Conservation (phyloP, 2,329 filamentous ascomycete genomes). For the Exophiala spinifera region DNA sequence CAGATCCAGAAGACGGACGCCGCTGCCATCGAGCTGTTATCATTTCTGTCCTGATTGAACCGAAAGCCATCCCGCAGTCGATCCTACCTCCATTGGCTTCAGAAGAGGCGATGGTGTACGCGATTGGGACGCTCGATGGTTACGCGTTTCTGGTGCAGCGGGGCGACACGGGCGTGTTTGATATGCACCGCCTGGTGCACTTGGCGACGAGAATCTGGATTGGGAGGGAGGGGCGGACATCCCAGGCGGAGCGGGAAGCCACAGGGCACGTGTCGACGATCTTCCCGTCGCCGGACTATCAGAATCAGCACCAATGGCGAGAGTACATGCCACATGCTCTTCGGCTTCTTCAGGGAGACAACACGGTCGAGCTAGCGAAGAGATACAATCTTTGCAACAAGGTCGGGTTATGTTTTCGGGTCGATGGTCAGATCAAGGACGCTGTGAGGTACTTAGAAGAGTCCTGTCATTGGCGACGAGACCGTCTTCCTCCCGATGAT, state of each 20-base stretch:
- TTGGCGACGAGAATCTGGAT: constrained; percentile 37
- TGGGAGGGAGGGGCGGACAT: constrained; percentile 21
- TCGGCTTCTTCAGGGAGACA: no score
- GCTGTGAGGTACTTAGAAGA: no score
- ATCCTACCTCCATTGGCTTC: constrained; percentile 32
- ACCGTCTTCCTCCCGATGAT: no score
- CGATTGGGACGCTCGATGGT: constrained; percentile 33
- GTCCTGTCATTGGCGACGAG: no score
- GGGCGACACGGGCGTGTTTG: constrained; percentile 1
- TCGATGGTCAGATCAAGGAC: no score
- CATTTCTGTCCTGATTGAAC: constrained; percentile 36
- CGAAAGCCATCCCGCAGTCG: constrained; percentile 34
- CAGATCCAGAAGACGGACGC: constrained; percentile 33
- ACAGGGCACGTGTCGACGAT: constrained; percentile 28
- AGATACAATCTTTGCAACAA: no score
- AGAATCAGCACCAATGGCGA: constrained; percentile 29
- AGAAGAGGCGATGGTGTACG: constrained; percentile 28
- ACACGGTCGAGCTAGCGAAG: no score
- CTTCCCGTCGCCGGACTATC: constrained; percentile 23
- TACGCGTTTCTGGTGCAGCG: constrained; percentile 34
- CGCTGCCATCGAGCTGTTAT: constrained; percentile 37
- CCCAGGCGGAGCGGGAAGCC: constrained; percentile 21
- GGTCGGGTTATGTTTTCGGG: no score
- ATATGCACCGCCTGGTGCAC: constrained; percentile 38
- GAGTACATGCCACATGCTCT: constrained; percentile 34